Conservation (phyloP, 73 alveolate species). For the Tetrahymena thermophila region DNA sequence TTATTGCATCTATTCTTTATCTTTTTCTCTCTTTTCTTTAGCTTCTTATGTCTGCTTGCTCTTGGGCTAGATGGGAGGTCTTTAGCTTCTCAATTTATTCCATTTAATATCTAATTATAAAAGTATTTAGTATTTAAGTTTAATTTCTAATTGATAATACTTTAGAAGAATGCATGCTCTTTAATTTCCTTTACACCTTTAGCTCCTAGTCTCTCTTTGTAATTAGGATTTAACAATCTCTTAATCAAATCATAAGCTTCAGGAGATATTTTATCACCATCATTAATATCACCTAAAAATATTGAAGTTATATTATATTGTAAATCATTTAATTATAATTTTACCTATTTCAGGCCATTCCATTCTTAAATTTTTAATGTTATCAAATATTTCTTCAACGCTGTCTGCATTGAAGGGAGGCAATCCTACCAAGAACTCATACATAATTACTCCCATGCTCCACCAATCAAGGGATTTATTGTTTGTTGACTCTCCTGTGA, state of each 20-base stretch:
- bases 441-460: constrained; percentile 63
- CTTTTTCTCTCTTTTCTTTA: constrained; percentile 15
- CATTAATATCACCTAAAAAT: constrained; percentile 4
- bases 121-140: too few species aligned
- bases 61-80: constrained; percentile 20
- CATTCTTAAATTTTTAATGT: constrained; percentile 45
- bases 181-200: constrained; percentile 79
- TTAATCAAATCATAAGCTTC: constrained; percentile 80
- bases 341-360: constrained; percentile 49
- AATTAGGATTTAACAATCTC: constrained; percentile 62
- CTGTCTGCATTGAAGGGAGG: constrained; percentile 61
- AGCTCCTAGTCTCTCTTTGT: constrained; percentile 74
- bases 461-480: constrained; percentile 26
- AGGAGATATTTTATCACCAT: constrained; percentile 69
- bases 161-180: constrained; percentile 77
- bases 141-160: not conserved
- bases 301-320: not conserved
- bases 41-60: constrained; percentile 20
- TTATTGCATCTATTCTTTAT: constrained; percentile 28
- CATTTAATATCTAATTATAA: not conserved
- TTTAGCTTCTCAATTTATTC: not conserved
- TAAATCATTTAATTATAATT: not conserved
- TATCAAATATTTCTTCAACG: constrained; percentile 54
- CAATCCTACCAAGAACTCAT: constrained; percentile 59
- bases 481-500: constrained; percentile 33